These are phyloP conservation scores for Stropharia rugosoannulata DNA, from an alignment of 768 basidiomycete species.

Conservation along the genomic window DNA sequence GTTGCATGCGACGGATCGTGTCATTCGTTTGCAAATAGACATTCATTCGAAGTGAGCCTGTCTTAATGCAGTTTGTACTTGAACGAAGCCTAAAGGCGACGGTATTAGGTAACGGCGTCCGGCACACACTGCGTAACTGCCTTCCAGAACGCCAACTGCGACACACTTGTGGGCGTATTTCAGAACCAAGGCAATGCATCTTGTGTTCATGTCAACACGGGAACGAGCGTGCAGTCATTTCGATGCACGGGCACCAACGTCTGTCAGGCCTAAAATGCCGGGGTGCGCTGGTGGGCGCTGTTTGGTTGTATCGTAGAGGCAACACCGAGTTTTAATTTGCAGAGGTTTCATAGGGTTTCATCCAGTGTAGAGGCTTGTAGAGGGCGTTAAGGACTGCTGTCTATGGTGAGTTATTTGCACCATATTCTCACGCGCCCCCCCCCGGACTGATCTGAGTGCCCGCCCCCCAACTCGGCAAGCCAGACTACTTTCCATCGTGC, in stretches of 20 bases:
- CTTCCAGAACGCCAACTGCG: conserved; percentile 2
- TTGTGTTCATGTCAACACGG: conserved; percentile 5
- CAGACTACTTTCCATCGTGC: too few relatives aligned
- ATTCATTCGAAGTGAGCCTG: background rate
- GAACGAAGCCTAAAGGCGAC: background rate
- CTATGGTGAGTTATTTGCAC: too few relatives aligned
- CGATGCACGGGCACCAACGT: background rate
- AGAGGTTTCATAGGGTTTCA: too few relatives aligned
- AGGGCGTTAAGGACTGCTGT: too few relatives aligned
- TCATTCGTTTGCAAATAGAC: background rate
- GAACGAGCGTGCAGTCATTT: conserved; percentile 10
- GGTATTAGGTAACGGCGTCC: background rate
- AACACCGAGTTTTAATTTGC: background rate
- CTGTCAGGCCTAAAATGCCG: background rate
- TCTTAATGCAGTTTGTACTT: background rate
- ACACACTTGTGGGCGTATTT: conserved; percentile 3
- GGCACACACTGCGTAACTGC: conserved; percentile 3
- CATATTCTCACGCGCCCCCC: too few relatives aligned
- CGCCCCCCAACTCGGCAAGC: too few relatives aligned
- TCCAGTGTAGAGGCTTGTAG: too few relatives aligned
- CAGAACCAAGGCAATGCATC: conserved; percentile 4
- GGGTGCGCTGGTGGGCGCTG: background rate
- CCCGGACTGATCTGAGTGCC: too few relatives aligned
- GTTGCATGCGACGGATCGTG: conserved; percentile 4
- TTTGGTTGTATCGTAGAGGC: too few relatives aligned